Conservation (phyloP, 2,329 filamentous ascomycete species). For the Epicoccum sorghinum region DNA sequence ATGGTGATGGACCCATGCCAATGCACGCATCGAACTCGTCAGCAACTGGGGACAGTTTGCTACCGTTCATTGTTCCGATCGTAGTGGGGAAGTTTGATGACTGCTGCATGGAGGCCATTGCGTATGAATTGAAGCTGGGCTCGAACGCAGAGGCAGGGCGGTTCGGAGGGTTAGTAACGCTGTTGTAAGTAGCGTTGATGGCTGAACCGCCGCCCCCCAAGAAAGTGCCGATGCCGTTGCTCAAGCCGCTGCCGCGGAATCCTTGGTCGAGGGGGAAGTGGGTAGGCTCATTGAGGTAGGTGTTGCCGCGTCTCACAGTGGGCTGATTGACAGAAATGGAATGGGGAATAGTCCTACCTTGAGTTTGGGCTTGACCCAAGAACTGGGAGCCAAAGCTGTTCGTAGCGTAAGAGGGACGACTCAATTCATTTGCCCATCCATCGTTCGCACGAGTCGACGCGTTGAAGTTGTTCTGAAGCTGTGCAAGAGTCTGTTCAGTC, state of each 20-base stretch:
- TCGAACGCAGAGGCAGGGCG: constrained; percentile 48
- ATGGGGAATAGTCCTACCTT: constrained; percentile 20
- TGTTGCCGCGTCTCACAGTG: constrained; percentile 38
- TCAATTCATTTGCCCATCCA: constrained; percentile 35
- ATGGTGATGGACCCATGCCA: constrained; percentile 44
- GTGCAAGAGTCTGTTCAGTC: constrained; percentile 57
- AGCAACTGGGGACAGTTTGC: constrained; percentile 54
- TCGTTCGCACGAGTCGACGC: constrained; percentile 51
- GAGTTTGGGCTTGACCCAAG: constrained; percentile 22
- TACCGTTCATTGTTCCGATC: constrained; percentile 44
- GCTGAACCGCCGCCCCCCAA: constrained; percentile 14
- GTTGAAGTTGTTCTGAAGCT: constrained; percentile 59
- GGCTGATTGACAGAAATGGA: constrained; percentile 25
- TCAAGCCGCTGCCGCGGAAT: constrained; percentile 33
- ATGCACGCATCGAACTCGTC: constrained; percentile 51
- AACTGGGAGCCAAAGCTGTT: constrained; percentile 33
- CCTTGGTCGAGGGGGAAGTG: constrained; percentile 46
- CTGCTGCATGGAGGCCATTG: constrained; percentile 33
- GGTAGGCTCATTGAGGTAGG: constrained; percentile 45
- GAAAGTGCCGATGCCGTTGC: constrained; percentile 16
- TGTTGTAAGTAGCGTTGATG: constrained; percentile 24
- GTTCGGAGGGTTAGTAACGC: constrained; percentile 40
- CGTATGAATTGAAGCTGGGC: constrained; percentile 41
- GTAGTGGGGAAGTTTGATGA: constrained; percentile 31
- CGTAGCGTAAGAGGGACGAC: constrained; percentile 30